These are phyloP conservation scores for Globisporangium cederbergense DNA, from an alignment of 352 stramenopile species.

Conservation along the genomic window DNA sequence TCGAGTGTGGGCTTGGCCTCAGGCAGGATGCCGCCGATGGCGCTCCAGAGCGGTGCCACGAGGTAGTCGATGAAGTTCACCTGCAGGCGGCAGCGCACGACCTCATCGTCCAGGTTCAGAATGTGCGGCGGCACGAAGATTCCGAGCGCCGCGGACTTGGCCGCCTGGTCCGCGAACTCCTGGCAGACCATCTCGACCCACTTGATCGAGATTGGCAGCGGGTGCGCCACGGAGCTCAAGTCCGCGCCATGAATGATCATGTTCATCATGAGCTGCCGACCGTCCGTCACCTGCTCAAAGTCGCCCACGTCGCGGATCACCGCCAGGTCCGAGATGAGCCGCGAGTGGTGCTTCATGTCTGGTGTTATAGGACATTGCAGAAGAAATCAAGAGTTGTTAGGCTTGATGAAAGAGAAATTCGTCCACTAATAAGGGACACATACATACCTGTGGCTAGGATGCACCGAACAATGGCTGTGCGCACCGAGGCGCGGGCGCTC, in stretches of 20 bases:
- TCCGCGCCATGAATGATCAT: constrained; percentile 84
- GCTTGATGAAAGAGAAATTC: background rate
- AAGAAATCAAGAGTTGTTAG: background rate
- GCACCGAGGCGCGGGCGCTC: constrained; percentile 37
- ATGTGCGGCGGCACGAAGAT: constrained; percentile 73
- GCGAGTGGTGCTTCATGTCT: constrained; percentile 84
- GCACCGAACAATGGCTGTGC: constrained; percentile 65
- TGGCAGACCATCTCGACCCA: constrained; percentile 73
- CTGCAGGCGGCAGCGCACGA: constrained; percentile 54
- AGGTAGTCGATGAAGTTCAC: constrained; percentile 88
- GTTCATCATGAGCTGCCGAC: constrained; percentile 71
- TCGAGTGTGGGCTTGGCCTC: constrained; percentile 44
- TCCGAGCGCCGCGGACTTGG: constrained; percentile 46
- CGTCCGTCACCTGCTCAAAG: constrained; percentile 59
- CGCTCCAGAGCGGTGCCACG: constrained; percentile 65
- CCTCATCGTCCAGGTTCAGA: constrained; percentile 69
- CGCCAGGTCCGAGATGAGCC: constrained; percentile 52
- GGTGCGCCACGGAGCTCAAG: constrained; percentile 54
- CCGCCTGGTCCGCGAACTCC: constrained; percentile 79
- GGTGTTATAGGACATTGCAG: background rate
- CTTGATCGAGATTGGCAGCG: constrained; percentile 42
- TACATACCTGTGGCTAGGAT: constrained; percentile 55
- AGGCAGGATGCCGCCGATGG: constrained; percentile 55
- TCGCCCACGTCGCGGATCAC: constrained; percentile 37
- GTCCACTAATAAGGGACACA: background rate